Percentiles rank a stretch among this genome's conserved stretches.
Conservation (phyloP, 306 rosid genomes). For the Glycine soja region DNA sequence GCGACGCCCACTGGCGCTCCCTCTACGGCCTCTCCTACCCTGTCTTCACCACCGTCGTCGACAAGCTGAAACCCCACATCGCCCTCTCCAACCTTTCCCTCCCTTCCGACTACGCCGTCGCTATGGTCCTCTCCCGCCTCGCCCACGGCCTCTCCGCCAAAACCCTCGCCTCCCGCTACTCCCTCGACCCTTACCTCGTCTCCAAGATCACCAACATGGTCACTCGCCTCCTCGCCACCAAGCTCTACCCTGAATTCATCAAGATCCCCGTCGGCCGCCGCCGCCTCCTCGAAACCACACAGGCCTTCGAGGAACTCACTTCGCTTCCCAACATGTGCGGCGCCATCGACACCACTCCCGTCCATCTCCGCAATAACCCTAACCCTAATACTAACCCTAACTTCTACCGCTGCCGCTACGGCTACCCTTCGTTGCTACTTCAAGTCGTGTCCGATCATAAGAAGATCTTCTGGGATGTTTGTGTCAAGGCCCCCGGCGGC, state of each 20-base stretch:
- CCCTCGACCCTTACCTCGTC: slow-evolving; percentile 89
- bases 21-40: slow-evolving; percentile 91
- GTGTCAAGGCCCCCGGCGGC: slow-evolving; percentile 86
- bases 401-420: slow-evolving; percentile 65
- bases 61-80: slow-evolving; percentile 88
- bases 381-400: slow-evolving; percentile 37
- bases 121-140: slow-evolving; percentile 95
- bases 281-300: slow-evolving; percentile 75
- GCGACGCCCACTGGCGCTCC: slow-evolving; percentile 94
- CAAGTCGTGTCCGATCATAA: slow-evolving; percentile 89
- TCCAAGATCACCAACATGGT: slow-evolving; percentile 97
- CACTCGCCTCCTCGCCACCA: slow-evolving; percentile 91
- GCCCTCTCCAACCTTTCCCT: slow-evolving; percentile 86
- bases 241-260: slow-evolving; percentile 84
- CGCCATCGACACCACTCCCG: slow-evolving; percentile 78
- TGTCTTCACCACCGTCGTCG: slow-evolving; percentile 87
- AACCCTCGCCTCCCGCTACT: slow-evolving; percentile 74
- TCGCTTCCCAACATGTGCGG: slow-evolving; percentile 94
- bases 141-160: slow-evolving; percentile 82
- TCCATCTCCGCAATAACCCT: slow-evolving; percentile 47
- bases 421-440: slow-evolving; percentile 74
- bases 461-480: slow-evolving; percentile 94
- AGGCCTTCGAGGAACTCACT: slow-evolving; percentile 82
- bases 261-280: slow-evolving; percentile 84
- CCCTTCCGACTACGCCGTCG: slow-evolving; percentile 88